A percentile compares a stretch with the other conserved stretches of the same genome.
Conservation (phyloP, 345 rosid genomes). For the Excoecaria cochinchinensis region DNA sequence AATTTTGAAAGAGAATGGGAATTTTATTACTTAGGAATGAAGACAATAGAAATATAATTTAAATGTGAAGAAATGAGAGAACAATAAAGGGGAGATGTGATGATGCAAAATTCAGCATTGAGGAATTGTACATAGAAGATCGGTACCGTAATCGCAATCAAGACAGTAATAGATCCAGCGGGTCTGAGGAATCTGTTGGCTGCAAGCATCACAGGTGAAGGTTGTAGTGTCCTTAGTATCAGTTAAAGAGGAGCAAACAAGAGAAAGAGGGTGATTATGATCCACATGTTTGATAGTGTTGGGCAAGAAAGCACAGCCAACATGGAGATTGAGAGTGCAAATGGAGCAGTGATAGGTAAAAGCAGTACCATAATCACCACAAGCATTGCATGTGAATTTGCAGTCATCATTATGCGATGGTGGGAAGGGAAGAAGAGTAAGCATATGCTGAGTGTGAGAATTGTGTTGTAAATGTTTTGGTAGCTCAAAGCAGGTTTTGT, state of each 20-base stretch:
- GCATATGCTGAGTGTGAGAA: slow-evolving; percentile 14
- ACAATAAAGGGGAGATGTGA: not conserved
- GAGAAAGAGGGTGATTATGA: slow-evolving; percentile 17
- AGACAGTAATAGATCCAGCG: slow-evolving; percentile 22
- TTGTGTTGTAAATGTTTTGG: slow-evolving; percentile 10
- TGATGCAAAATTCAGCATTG: not conserved
- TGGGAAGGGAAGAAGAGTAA: slow-evolving; percentile 13
- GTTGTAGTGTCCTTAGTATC: not conserved
- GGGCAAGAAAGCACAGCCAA: slow-evolving; percentile 28
- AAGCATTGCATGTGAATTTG: slow-evolving; percentile 15
- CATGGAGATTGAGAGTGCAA: slow-evolving; percentile 20
- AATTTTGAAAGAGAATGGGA: too few relatives aligned
- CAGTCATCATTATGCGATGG: not conserved
- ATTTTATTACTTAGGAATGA: not conserved
- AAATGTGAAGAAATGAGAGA: not conserved
- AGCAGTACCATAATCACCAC: slow-evolving; percentile 20
- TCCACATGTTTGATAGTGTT: slow-evolving; percentile 17
- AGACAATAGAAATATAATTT: too few relatives aligned
- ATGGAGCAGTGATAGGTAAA: slow-evolving; percentile 14
- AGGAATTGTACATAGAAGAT: not conserved
- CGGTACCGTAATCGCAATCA: slow-evolving; percentile 23
- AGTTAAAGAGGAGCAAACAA: not conserved
- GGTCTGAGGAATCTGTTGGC: not conserved
- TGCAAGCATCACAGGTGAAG: slow-evolving; percentile 16
- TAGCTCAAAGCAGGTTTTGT: slow-evolving; percentile 19